phyloP scores from a whole-genome alignment of 108 stramenopile genomes.

The Mediolabrus comicus region DNA sequence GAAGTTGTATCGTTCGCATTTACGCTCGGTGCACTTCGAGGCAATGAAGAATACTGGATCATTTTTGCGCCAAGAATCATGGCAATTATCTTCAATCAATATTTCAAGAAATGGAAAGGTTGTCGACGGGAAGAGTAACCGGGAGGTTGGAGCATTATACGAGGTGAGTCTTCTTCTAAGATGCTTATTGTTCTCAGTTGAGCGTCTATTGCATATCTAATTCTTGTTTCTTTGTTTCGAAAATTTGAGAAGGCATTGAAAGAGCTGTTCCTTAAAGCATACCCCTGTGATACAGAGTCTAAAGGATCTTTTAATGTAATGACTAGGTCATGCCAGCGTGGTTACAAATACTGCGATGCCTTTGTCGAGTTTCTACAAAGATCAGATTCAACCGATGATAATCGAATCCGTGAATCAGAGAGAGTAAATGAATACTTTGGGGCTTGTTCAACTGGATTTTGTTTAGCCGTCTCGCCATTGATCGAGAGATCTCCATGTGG shows the following conservation, averaged over 20 bases:
- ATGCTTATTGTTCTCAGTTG: background rate
- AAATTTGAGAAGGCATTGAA: constrained; percentile 11
- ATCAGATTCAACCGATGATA: background rate
- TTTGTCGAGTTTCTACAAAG: background rate
- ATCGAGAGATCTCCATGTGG: constrained; percentile 24
- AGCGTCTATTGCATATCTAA: too few species aligned
- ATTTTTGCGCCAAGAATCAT: constrained; percentile 58
- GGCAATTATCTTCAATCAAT: constrained; percentile 50
- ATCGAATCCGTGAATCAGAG: background rate
- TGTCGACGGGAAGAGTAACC: background rate
- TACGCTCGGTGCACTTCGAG: constrained; percentile 71
- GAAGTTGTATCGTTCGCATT: constrained; percentile 47
- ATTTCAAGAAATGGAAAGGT: background rate
- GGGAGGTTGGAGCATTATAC: constrained; percentile 7
- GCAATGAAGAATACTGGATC: constrained; percentile 73
- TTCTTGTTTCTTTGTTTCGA: background rate
- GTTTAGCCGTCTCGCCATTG: constrained; percentile 13
- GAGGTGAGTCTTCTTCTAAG: constrained; percentile 1
- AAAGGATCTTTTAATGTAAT: background rate
- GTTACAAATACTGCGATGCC: background rate
- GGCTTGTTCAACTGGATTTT: constrained; percentile 16
- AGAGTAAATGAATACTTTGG: constrained; percentile 3
- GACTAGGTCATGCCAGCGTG: constrained; percentile 3
- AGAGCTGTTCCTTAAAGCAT: constrained; percentile 11
- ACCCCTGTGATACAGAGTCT: background rate